Evolutionary conservation across 306 rosid genomes (phyloP), one percentile per base, ranked within the genome.

Genomic region (Geum urbanum): DNA sequence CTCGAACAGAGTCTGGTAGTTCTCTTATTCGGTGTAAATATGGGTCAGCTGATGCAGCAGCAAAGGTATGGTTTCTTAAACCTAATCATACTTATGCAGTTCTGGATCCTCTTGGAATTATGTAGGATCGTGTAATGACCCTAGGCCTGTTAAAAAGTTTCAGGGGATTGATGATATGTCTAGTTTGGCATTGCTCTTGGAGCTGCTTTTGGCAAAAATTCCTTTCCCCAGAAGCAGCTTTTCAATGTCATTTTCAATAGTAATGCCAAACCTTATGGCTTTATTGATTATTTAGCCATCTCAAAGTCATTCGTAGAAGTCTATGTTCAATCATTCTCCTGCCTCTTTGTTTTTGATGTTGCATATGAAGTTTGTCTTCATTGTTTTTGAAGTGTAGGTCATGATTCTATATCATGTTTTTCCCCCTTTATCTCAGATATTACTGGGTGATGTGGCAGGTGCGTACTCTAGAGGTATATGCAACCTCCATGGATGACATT

Each of bases 21-120:
- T 86, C 95, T 41, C 80, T 94, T 64, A 51, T 95, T 39, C 87
- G 74, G 47, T 84, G 86, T 85, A 91, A 91, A 79, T 77, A 84
- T 63, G 99, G 96, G 65, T 70, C 89, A 27, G 76, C 84, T 72
- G 95, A 89, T 78, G 95, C 91, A 58, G 99, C 90, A 54, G 97
- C 92, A 16, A 95, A 95, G 96, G 99, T 91, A 77, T 51, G 66
- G 55, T 9, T 63, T 62, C 44, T 37, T 46, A 47, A 71, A 39
- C 74, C 40, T 67, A 52, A 51, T n/a, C n/a, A 9, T 4, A 12
- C 47, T 73, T 61, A 1, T 24, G 41, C 32, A 11, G 37, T 55
- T 60, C 35, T 24, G 8, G 32, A 46, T 72, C 50, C 66, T 67
- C 75, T 49, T 46, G 47, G 8, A 32, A 52, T 66, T 27, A 3